Evolutionary conservation across 106 monocot species (phyloP).

Genomic region (Iris macrosiphon): DNA sequence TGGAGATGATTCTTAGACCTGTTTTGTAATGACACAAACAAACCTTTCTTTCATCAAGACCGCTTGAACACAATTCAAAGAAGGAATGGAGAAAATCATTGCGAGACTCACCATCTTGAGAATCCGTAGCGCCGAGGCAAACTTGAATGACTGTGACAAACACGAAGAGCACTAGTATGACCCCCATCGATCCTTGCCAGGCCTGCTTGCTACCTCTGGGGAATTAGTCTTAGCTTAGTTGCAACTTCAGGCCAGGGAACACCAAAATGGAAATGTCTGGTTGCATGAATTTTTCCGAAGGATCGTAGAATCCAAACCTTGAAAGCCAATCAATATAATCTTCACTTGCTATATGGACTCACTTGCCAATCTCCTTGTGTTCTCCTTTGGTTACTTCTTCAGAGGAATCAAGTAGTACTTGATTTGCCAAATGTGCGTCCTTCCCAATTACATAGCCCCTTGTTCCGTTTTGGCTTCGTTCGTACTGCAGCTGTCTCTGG

Average conservation of each 20-base stretch:
- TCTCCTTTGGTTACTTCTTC: background rate
- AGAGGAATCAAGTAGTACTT: background rate
- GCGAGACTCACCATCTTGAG: slow-evolving; percentile 34
- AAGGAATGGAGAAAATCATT: background rate
- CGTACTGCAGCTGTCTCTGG: background rate
- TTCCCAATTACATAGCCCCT: background rate
- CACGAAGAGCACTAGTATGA: slow-evolving; percentile 22
- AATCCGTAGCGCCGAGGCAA: slow-evolving; percentile 21
- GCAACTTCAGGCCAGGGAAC: background rate
- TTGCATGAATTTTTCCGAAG: background rate
- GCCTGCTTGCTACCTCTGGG: background rate
- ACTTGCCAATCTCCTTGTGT: background rate
- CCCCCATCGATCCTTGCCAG: slow-evolving; percentile 4
- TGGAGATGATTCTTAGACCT: background rate
- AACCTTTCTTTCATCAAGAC: background rate
- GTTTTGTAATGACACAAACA: background rate
- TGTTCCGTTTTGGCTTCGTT: background rate
- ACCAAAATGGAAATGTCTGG: background rate
- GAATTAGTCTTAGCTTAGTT: background rate
- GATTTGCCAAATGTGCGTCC: background rate
- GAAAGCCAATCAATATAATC: background rate
- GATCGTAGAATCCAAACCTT: slow-evolving; percentile 1
- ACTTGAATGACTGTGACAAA: slow-evolving; percentile 12
- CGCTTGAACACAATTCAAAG: background rate
- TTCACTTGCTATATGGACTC: background rate